A percentile compares a stretch with the other conserved stretches of the same genome.
These are phyloP conservation scores for Amanita jacksonii DNA, from an alignment of 768 basidiomycete genomes.

Conservation along the genomic window DNA sequence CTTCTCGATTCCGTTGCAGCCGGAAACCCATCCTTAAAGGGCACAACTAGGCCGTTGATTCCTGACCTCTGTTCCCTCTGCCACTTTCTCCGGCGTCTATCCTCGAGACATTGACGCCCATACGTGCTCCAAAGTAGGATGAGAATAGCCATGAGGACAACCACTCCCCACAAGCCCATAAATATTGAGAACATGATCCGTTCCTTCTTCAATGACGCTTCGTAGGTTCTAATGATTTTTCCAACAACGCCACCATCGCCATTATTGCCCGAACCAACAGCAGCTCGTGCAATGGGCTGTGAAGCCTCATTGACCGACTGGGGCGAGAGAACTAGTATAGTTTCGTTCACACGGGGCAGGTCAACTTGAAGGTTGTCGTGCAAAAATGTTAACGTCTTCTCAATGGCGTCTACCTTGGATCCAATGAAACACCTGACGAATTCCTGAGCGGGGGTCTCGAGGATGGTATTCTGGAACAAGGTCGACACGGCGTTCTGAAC, in stretches of 20 bases:
- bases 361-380: constrained; percentile 78
- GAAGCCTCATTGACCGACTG: constrained; percentile 63
- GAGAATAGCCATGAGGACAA: constrained; percentile 69
- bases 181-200: constrained; percentile 78
- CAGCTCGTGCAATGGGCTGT: constrained; percentile 74
- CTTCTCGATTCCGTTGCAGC: constrained; percentile 10
- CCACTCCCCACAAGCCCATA: constrained; percentile 73
- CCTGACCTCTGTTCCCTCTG: constrained; percentile 40
- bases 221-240: constrained; percentile 65
- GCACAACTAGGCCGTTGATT: constrained; percentile 33
- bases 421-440: constrained; percentile 89
- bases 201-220: constrained; percentile 65
- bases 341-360: constrained; percentile 69
- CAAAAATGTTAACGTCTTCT: constrained; percentile 84
- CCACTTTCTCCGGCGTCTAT: constrained; percentile 39
- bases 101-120: constrained; percentile 37
- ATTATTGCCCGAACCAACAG: constrained; percentile 49
- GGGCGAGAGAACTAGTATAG: constrained; percentile 70
- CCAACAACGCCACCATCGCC: constrained; percentile 56
- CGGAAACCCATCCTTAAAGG: constrained; percentile 22
- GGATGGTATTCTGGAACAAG: constrained; percentile 78
- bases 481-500: constrained; percentile 68
- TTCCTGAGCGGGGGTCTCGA: constrained; percentile 73
- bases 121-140: constrained; percentile 70
- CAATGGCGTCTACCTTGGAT: constrained; percentile 80